These are phyloP conservation scores for Fraxinus angustifolia DNA, from an alignment of 305 asterid genomes.

Conservation along the genomic window DNA sequence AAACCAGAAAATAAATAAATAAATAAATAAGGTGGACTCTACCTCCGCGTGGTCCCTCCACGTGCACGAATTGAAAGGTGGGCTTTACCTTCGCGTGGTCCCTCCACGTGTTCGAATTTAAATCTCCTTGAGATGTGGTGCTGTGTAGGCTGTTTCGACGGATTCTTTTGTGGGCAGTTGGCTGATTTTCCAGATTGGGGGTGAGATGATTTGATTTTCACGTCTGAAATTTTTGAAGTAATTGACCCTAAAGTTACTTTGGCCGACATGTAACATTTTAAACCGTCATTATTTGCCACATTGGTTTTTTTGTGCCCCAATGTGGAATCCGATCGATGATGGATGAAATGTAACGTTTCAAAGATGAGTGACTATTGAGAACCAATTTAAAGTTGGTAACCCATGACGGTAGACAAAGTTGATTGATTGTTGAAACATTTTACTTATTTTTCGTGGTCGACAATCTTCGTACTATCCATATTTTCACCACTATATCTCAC, in stretches of 20 bases:
- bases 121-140: not conserved
- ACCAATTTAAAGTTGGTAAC: no score
- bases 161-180: not conserved
- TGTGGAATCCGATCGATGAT: not conserved
- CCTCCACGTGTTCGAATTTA: not conserved
- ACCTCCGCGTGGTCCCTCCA: no score
- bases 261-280: not conserved
- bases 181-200: no score
- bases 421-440: not conserved
- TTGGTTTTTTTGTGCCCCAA: not conserved
- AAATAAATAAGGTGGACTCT: no score
- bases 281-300: not conserved
- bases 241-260: not conserved
- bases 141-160: not conserved
- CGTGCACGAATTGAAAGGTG: not conserved
- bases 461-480: not conserved
- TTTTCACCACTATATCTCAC: not conserved
- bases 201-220: not conserved
- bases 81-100: not conserved
- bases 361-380: not conserved
- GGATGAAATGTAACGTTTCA: not conserved
- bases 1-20: no score
- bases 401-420: not conserved
- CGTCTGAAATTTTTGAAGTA: not conserved
- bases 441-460: not conserved